A percentile compares a stretch with the other conserved stretches of the same genome.
Evolutionary conservation across 805 yeast species (phyloP).

Genomic region (Diddensiella caesifluorescens): DNA sequence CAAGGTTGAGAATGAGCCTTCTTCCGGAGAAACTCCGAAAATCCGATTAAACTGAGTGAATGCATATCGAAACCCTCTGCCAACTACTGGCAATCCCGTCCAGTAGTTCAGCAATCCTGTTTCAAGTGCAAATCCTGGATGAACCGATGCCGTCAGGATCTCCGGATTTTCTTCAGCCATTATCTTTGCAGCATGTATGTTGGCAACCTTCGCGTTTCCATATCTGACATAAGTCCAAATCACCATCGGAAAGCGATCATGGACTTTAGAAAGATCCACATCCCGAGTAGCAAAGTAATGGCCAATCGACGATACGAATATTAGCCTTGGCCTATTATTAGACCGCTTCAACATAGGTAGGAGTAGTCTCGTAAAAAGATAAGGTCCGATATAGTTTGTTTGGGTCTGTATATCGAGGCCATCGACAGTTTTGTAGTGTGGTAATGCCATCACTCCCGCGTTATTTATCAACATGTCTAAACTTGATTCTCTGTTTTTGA

Average conservation of each 20-base stretch:
- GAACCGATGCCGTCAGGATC: constrained; percentile 58
- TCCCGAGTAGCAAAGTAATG: constrained; percentile 49
- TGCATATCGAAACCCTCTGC: constrained; percentile 63
- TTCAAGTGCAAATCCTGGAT: constrained; percentile 84
- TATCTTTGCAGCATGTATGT: constrained; percentile 65
- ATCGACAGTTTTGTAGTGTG: constrained; percentile 56
- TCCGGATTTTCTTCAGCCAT: constrained; percentile 63
- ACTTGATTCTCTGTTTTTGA: constrained; percentile 23
- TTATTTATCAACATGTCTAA: constrained; percentile 58
- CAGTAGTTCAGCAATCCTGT: constrained; percentile 71
- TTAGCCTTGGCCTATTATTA: constrained; percentile 43
- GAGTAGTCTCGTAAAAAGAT: constrained; percentile 57
- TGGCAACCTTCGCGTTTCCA: constrained; percentile 70
- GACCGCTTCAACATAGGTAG: constrained; percentile 42
- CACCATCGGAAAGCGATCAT: constrained; percentile 58
- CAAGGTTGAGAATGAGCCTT: constrained; percentile 62
- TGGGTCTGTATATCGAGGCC: constrained; percentile 77
- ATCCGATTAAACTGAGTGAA: constrained; percentile 65
- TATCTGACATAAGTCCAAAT: constrained; percentile 74
- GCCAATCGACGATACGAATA: constrained; percentile 61
- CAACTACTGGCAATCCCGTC: constrained; percentile 74
- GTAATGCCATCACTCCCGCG: constrained; percentile 78
- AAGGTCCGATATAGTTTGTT: constrained; percentile 71
- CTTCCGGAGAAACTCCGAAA: constrained; percentile 67
- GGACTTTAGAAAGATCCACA: constrained; percentile 44